Evolutionary conservation across 176 grass and related monocot species (phyloP).

Genomic region (Eragrostis curvula): DNA sequence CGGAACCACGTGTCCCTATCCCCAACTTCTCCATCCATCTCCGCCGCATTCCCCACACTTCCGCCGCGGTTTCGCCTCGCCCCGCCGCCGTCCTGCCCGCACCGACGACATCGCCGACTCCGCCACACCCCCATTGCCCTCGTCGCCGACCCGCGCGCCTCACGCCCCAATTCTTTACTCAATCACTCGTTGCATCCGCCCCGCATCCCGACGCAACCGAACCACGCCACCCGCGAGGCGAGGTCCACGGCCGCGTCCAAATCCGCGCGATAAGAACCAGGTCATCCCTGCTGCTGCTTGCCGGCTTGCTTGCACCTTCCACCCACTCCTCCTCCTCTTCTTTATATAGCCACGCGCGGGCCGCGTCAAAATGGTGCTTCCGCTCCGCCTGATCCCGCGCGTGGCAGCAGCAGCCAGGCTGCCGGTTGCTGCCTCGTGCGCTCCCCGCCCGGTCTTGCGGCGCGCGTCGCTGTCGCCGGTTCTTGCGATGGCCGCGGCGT

Average conservation of each 20-base stretch:
- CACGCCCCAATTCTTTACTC: conserved; percentile 23
- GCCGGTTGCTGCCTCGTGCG: conserved; percentile 11
- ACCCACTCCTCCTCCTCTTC: neutral
- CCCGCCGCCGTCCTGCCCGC: neutral
- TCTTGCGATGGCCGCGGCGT: conserved; percentile 62
- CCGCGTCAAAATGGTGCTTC: conserved; percentile 25
- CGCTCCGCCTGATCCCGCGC: conserved; percentile 39
- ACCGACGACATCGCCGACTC: neutral
- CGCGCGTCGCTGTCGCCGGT: neutral
- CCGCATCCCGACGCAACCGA: neutral
- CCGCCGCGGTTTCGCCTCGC: neutral
- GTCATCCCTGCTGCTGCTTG: neutral
- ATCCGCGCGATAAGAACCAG: conserved; percentile 41
- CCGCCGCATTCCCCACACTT: neutral
- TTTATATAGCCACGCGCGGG: conserved; percentile 26
- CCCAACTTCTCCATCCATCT: neutral
- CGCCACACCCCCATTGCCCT: conserved; percentile 22
- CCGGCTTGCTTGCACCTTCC: neutral
- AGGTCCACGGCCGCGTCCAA: conserved; percentile 17
- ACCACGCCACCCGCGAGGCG: conserved; percentile 5
- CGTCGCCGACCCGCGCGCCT: neutral
- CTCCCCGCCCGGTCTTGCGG: conserved; percentile 1
- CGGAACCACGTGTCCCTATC: neutral
- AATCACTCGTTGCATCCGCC: neutral
- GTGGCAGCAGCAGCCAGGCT: conserved; percentile 20